Conservation (phyloP, 208 protist species). For the Trypanosomatidae sp. region DNA sequence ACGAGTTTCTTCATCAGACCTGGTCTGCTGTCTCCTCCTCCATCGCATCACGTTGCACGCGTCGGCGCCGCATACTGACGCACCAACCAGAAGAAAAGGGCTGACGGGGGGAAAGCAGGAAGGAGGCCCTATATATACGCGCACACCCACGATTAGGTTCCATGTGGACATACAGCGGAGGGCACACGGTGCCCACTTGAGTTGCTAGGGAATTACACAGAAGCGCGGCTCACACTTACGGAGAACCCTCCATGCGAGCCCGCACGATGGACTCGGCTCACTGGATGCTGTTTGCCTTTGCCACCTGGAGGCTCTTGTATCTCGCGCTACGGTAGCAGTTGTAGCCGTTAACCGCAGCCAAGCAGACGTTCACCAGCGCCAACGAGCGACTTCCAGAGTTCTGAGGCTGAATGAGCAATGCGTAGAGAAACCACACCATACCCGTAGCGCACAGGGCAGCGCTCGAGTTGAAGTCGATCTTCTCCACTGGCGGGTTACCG, state of each 20-base stretch:
- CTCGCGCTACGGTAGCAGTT: constrained; percentile 72
- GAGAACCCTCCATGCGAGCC: background rate
- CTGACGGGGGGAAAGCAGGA: background rate
- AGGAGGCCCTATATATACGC: background rate
- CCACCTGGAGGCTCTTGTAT: constrained; percentile 42
- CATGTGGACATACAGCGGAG: background rate
- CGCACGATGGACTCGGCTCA: background rate
- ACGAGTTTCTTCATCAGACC: background rate
- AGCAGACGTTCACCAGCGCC: constrained; percentile 78
- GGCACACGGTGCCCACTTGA: background rate
- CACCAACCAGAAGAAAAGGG: background rate
- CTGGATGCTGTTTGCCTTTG: constrained; percentile 18
- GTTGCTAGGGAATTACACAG: background rate
- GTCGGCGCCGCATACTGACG: background rate
- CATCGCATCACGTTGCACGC: background rate
- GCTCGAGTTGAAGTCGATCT: constrained; percentile 90
- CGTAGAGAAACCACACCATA: constrained; percentile 86
- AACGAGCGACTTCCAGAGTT: constrained; percentile 86
- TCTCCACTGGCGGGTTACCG: constrained; percentile 79
- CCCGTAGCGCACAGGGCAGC: constrained; percentile 74
- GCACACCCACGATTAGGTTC: background rate
- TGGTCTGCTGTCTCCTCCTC: background rate
- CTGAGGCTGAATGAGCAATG: constrained; percentile 87
- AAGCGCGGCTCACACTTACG: background rate
- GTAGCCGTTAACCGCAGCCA: constrained; percentile 84